These are phyloP conservation scores for Fusarium sp. DNA, from an alignment of 2,329 filamentous ascomycete species.

Conservation along the genomic window DNA sequence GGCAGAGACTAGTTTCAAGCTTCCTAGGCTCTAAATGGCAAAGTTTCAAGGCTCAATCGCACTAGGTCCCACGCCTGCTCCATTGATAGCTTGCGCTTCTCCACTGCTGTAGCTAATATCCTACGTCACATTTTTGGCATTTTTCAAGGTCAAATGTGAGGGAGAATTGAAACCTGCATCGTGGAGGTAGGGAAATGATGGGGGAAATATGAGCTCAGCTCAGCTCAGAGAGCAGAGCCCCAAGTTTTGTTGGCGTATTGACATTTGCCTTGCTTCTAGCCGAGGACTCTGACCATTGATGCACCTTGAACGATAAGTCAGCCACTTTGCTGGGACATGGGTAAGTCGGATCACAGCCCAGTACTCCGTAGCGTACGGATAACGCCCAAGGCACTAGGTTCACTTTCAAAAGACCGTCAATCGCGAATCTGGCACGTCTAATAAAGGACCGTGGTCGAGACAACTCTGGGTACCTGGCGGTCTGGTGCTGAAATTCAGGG, in stretches of 20 bases:
- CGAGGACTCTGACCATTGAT: constrained; percentile 26
- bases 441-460: constrained; percentile 20
- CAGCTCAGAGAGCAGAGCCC: neutral
- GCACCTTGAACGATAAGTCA: constrained; percentile 20
- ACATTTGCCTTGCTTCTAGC: neutral
- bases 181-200: constrained; percentile 14
- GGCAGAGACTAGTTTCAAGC: constrained; percentile 19
- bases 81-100: constrained; percentile 17
- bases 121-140: constrained; percentile 29
- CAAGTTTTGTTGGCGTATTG: neutral
- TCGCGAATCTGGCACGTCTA: constrained; percentile 32
- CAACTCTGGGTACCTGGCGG: neutral
- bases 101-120: constrained; percentile 11
- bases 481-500: constrained; percentile 19
- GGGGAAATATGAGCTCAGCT: neutral
- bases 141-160: constrained; percentile 26
- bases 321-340: constrained; percentile 28
- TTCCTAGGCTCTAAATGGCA: constrained; percentile 28
- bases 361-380: constrained; percentile 10
- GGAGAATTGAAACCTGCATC: constrained; percentile 33
- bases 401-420: neutral
- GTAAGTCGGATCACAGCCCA: constrained; percentile 15
- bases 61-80: constrained; percentile 6
- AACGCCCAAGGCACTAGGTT: constrained; percentile 19
- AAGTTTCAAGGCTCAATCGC: constrained; percentile 19